phyloP scores from a whole-genome alignment of 495 filamentous ascomycete genomes.

The Podospora pseudopauciseta region DNA sequence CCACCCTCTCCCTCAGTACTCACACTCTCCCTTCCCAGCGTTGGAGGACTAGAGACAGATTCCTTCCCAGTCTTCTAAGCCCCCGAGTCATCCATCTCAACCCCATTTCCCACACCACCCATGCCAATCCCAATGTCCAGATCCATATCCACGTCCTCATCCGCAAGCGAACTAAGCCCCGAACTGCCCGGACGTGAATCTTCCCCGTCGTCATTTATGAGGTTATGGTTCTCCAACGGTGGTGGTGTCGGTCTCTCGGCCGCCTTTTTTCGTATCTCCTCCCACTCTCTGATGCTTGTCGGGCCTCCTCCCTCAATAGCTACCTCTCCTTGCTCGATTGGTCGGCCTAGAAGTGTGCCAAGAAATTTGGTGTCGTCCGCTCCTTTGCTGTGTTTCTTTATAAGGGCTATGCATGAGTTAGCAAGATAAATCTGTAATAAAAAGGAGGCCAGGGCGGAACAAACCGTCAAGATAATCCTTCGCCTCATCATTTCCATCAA shows the following conservation, averaged over 20 bases:
- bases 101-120: background rate
- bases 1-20: background rate
- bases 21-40: background rate
- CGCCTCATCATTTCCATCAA: slow-evolving; percentile 48
- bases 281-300: slow-evolving; percentile 67
- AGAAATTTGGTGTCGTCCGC: slow-evolving; percentile 73
- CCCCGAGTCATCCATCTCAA: background rate
- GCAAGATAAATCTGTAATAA: background rate
- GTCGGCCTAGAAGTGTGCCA: slow-evolving; percentile 72
- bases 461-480: slow-evolving; percentile 69
- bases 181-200: slow-evolving; percentile 49
- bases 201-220: slow-evolving; percentile 16
- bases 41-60: background rate
- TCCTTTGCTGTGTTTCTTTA: slow-evolving; percentile 80
- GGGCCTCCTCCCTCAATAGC: slow-evolving; percentile 68
- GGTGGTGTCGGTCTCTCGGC: slow-evolving; percentile 23
- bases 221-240: slow-evolving; percentile 2
- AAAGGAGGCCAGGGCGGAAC: background rate
- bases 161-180: slow-evolving; percentile 47
- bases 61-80: background rate
- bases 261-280: slow-evolving; percentile 30
- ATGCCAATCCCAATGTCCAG: background rate
- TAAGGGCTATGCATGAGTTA: slow-evolving; percentile 49
- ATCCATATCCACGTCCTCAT: background rate
- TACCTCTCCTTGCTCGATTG: slow-evolving; percentile 61